Evolutionary conservation across 768 basidiomycete genomes (phyloP).

Genomic region (Imleria badia): DNA sequence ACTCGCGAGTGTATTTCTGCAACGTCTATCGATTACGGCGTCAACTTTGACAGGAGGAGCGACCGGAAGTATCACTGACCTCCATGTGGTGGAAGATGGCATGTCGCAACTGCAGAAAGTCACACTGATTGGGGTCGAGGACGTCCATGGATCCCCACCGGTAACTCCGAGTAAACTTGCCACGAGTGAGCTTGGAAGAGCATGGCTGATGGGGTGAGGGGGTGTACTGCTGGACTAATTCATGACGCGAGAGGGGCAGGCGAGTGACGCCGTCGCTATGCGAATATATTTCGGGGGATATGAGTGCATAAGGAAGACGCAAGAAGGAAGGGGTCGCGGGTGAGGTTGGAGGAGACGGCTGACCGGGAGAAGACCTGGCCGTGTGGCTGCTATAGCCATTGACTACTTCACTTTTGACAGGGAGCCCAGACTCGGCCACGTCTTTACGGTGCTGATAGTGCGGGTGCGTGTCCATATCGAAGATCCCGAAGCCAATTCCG

Average conservation of each 20-base stretch:
- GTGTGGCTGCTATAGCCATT: constrained; percentile 52
- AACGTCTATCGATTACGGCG: constrained; percentile 55
- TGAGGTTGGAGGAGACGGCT: constrained; percentile 65
- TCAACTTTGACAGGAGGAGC: constrained; percentile 17
- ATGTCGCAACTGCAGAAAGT: constrained; percentile 73
- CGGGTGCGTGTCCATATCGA: constrained; percentile 69
- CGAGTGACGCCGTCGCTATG: constrained; percentile 78
- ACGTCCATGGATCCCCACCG: constrained; percentile 86
- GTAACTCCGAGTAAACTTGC: constrained; percentile 70
- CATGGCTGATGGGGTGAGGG: constrained; percentile 49
- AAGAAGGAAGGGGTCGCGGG: constrained; percentile 59
- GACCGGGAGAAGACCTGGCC: constrained; percentile 51
- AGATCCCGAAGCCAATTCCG: constrained; percentile 88
- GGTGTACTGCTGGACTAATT: constrained; percentile 72
- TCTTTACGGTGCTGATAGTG: constrained; percentile 45
- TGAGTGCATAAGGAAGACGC: constrained; percentile 79
- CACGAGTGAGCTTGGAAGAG: constrained; percentile 48
- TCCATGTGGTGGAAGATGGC: constrained; percentile 89
- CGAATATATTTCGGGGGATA: constrained; percentile 81
- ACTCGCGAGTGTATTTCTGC: constrained; percentile 81
- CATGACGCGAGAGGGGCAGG: constrained; percentile 58
- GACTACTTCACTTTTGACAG: constrained; percentile 49
- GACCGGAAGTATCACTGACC: constrained; percentile 45
- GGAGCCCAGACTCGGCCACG: constrained; percentile 40
- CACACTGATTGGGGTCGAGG: constrained; percentile 74